Evolutionary conservation across 2,329 filamentous ascomycete genomes (phyloP), one percentile per base, ranked within the genome.

Genomic region (Aureobasidium sp.): DNA sequence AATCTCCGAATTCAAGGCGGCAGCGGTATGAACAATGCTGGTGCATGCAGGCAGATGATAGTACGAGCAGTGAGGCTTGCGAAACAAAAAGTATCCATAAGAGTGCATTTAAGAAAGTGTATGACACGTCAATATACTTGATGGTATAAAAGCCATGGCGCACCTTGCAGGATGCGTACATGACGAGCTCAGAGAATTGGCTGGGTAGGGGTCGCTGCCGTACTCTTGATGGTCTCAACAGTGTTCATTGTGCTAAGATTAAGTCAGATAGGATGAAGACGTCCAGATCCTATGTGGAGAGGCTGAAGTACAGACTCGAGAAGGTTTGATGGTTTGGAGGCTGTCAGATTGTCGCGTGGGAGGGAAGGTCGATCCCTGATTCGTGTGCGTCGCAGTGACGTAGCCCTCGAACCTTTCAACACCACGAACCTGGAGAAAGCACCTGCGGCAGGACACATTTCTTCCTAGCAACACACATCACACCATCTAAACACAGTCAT

Each of bases 11-110:
- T 36, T 21, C 27, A 39, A 59, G 55, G 55, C 55, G 55, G 36
- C 36, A 30, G 16, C 21, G 21, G 9, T 21, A n/a, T 48, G 32
- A 41, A 7, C 29, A 4, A 41, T 41, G 34, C 16, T 27, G 36
- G 44, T 37, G 54, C 34, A 59, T 59, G 55, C 55, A 59, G 55
- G 39, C 32, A 59, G 44, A 59, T 25, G n/a, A 45, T 59, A 41
- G 55, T 41, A 25, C 32, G 10, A 47, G 54, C 42, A 47, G 42
- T 14, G 42, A 47, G 54, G 54, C 54, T 36, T 39, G 53, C 32
- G 14, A 42, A 29, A 16, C 8, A 41, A 37, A 37, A 34, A 32
- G 39, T 30, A 44, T 36, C 39, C 29, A 14, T 27, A 44, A 44
- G 44, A 37, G 30, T 32, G 54, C 42, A 37, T 58, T 34, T 5